Evolutionary conservation across 164 flowering plant species (phyloP).

Genomic region (Protea cynaroides): DNA sequence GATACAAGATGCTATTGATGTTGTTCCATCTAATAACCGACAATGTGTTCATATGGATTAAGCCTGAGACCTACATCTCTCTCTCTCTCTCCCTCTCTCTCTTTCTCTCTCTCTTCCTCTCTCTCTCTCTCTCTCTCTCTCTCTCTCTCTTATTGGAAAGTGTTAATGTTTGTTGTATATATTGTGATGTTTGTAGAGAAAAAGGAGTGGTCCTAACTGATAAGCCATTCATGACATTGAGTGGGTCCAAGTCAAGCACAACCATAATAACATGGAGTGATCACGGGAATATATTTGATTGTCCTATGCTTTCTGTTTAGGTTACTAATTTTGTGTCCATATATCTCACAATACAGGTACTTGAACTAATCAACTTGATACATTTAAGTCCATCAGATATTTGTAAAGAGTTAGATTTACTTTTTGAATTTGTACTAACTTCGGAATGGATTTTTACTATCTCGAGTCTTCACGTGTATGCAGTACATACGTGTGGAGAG

Average conservation of each 20-base stretch:
- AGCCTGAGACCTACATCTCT: constrained; percentile 62
- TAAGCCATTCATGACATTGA: constrained; percentile 65
- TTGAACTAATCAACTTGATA: too few species aligned
- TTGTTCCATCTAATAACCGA: constrained; percentile 47
- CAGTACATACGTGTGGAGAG: too few species aligned
- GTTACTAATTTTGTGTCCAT: constrained; percentile 66
- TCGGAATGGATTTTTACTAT: too few species aligned
- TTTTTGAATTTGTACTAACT: too few species aligned
- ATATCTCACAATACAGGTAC: constrained; percentile 61
- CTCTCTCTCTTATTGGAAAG: background rate
- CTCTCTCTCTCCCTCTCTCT: too few species aligned
- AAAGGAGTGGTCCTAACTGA: constrained; percentile 54
- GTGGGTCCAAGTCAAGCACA: constrained; percentile 37
- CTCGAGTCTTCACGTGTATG: too few species aligned
- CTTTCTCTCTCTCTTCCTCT: constrained; percentile 23
- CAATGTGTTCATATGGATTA: constrained; percentile 37
- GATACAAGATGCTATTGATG: constrained; percentile 64
- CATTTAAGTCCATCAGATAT: too few species aligned
- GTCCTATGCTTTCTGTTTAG: constrained; percentile 44
- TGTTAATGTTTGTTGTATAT: too few species aligned
- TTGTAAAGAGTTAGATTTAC: too few species aligned
- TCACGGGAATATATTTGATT: constrained; percentile 31
- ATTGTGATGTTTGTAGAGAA: constrained; percentile 41
- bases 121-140: constrained; percentile 2
- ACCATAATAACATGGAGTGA: too few species aligned